Evolutionary conservation across 2,329 filamentous ascomycete genomes (phyloP), one percentile per base, ranked within the genome.

Genomic region (Neoarthrinium moseri): DNA sequence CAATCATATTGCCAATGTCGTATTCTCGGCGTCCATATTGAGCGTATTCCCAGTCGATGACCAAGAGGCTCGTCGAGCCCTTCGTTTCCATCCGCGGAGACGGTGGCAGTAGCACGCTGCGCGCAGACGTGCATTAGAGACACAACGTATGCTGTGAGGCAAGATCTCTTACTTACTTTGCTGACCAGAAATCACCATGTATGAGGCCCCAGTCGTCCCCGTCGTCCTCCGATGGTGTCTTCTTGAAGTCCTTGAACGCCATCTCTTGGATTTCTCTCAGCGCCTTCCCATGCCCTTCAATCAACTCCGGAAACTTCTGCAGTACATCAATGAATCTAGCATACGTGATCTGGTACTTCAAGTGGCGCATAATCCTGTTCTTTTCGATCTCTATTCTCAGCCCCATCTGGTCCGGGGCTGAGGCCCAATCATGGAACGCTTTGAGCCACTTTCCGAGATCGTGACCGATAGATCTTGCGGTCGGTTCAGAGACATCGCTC

Each of bases 21-120:
- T 67, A 60, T 0, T 66, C 65, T 13, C 63, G 61, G 36, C 58
- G 53, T 3, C 69, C 67, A 21, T 63, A 60, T 13, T 73, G 69
- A 13, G 58, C 55, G 13, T 68, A 45, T 47, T 73, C 70, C 70
- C 70, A 73, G 51, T 74, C 70, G 29, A 70, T 63, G n/a, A 73
- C 50, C 45, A 70, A 64, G 5, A 73, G 46, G 17, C 2, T 58
- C 54, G 1, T 54, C 56, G 6, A 35, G 29, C 8, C 40, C 17
- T 36, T 29, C 21, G 23, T 7, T 24, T 12, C 7, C 26, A 29
- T 8, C 8, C 15, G 8, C 20, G 3, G n/a, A 29, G 8, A n/a
- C 26, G 8, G n/a, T 8, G 26, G 8, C 26, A 29, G 8, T 29
- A 8, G 26, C 8, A 29, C 8, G 8, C 8, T 8, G 26, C 8